These are phyloP conservation scores for Macadamia integrifolia DNA, from an alignment of 164 flowering plant species.

Conservation along the genomic window DNA sequence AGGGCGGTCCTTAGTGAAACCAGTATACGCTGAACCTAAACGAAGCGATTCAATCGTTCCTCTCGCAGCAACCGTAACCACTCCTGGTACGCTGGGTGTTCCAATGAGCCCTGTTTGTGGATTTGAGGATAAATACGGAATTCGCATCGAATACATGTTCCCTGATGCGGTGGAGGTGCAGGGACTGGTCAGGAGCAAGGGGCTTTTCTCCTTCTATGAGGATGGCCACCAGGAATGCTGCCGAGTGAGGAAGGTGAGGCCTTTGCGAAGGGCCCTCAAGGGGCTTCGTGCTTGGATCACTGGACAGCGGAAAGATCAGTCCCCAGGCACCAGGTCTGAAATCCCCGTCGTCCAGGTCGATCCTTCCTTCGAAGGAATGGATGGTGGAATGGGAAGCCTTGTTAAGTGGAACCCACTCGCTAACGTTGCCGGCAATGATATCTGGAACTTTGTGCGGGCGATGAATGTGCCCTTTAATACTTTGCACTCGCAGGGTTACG, in stretches of 20 bases:
- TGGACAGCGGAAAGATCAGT: conserved; percentile 80
- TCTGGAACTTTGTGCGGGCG: conserved; percentile 80
- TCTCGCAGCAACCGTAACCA: conserved; percentile 42
- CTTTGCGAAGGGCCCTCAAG: conserved; percentile 80
- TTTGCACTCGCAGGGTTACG: conserved; percentile 71
- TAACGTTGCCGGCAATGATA: conserved; percentile 54
- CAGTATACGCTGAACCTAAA: conserved; percentile 50
- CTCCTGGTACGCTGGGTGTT: conserved; percentile 40
- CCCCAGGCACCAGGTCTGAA: conserved; percentile 77
- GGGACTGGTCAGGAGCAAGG: conserved; percentile 78
- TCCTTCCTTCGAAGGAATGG: conserved; percentile 79
- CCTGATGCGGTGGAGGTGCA: conserved; percentile 97
- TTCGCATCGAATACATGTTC: conserved; percentile 88
- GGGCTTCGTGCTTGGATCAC: conserved; percentile 92
- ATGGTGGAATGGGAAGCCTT: conserved; percentile 80
- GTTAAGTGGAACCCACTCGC: conserved; percentile 98
- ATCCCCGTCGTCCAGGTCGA: conserved; percentile 89
- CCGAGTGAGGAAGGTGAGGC: conserved; percentile 90
- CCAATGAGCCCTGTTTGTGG: neutral
- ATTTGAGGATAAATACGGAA: conserved; percentile 28
- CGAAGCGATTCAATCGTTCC: conserved; percentile 51
- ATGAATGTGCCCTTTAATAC: conserved; percentile 87
- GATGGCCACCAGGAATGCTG: conserved; percentile 99
- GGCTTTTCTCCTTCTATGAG: conserved; percentile 84
- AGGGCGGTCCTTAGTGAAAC: conserved; percentile 34